phyloP scores from a whole-genome alignment of 139 green algal genomes.

The Closterium sp. region DNA sequence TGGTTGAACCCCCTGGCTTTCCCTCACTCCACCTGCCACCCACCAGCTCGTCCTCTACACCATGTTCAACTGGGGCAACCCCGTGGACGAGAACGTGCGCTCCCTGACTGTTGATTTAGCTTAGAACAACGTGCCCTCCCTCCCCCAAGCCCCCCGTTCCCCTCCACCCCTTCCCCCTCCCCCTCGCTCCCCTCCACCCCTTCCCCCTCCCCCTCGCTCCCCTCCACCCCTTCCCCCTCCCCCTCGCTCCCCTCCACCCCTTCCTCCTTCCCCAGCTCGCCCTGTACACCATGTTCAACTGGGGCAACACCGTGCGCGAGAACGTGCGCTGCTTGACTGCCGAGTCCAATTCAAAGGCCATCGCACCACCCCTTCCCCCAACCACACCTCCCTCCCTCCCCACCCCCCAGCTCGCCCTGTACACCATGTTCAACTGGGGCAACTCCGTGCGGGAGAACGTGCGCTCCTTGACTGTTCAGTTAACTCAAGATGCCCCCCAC shows the following conservation, averaged over 20 bases:
- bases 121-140: too few species aligned
- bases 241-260: neutral
- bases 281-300: constrained; percentile 58
- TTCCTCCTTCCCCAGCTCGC: constrained; percentile 52
- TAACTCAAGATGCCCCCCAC: neutral
- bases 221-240: too few species aligned
- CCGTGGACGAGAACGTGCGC: constrained; percentile 57
- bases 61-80: constrained; percentile 55
- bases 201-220: too few species aligned
- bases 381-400: constrained; percentile 38
- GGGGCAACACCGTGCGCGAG: constrained; percentile 54
- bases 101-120: constrained; percentile 53
- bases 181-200: too few species aligned
- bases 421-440: constrained; percentile 60
- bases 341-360: too few species aligned
- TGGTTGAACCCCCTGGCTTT: too few species aligned
- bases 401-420: constrained; percentile 46
- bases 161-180: too few species aligned
- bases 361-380: neutral
- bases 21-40: too few species aligned
- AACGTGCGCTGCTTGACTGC: constrained; percentile 58
- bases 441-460: constrained; percentile 57
- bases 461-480: constrained; percentile 49
- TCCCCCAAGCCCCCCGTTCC: too few species aligned
- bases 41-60: constrained; percentile 55